A percentile compares a stretch with the other conserved stretches of the same genome.
These are phyloP conservation scores for Scutellaria galericulata DNA, from an alignment of 257 asterid genomes.

Conservation along the genomic window DNA sequence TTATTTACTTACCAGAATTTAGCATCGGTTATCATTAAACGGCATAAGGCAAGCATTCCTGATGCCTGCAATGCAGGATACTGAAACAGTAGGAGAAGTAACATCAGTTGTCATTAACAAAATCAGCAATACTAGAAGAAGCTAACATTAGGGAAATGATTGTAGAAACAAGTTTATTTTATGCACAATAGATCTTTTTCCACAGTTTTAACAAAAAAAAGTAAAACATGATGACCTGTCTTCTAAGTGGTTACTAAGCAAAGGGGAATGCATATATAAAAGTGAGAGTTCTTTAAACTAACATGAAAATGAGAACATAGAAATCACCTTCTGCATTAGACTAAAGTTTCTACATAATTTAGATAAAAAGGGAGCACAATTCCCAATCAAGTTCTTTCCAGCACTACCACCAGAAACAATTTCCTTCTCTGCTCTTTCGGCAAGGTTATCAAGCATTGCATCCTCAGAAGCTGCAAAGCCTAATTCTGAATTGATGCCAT, in stretches of 20 bases:
- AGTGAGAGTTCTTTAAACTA: neutral
- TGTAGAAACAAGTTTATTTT: neutral
- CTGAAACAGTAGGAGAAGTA: slow-evolving; percentile 51
- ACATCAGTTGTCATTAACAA: slow-evolving; percentile 37
- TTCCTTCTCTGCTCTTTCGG: slow-evolving; percentile 91
- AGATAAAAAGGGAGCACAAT: slow-evolving; percentile 71
- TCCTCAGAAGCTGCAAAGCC: slow-evolving; percentile 95
- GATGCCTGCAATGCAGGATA: slow-evolving; percentile 86
- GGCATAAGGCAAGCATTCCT: slow-evolving; percentile 95
- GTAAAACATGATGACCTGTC: neutral
- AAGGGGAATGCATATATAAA: slow-evolving; percentile 18
- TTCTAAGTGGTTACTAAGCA: neutral
- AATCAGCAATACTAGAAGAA: slow-evolving; percentile 25
- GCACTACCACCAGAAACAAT: slow-evolving; percentile 66
- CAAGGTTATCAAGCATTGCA: slow-evolving; percentile 78
- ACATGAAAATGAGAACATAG: slow-evolving; percentile 19
- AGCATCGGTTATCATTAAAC: slow-evolving; percentile 88
- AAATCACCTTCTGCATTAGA: slow-evolving; percentile 89
- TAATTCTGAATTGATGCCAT: slow-evolving; percentile 77
- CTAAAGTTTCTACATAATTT: slow-evolving; percentile 84
- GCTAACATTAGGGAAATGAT: slow-evolving; percentile 5
- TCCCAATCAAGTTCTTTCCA: slow-evolving; percentile 82
- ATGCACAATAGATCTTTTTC: slow-evolving; percentile 1
- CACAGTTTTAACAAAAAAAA: neutral
- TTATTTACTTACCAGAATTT: slow-evolving; percentile 75